Conservation (phyloP, 208 protist species). For the Borovskyia barvae region DNA sequence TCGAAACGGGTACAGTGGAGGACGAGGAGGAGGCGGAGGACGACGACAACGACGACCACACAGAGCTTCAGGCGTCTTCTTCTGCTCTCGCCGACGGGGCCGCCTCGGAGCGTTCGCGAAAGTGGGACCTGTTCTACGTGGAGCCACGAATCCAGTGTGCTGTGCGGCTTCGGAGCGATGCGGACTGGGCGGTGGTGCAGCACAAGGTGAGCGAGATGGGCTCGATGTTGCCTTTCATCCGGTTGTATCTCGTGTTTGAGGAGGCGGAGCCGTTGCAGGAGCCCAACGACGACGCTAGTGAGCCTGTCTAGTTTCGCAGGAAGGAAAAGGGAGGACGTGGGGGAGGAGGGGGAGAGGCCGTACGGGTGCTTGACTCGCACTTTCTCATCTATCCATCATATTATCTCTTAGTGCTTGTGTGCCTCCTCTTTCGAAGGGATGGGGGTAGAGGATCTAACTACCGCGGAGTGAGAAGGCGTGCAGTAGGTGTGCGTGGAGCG, state of each 20-base stretch:
- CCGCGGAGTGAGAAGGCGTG: too few species aligned
- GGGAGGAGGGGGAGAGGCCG: too few species aligned
- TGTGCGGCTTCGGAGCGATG: slow-evolving; percentile 34
- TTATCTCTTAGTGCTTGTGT: too few species aligned
- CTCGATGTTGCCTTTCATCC: slow-evolving; percentile 38
- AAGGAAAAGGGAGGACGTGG: not conserved
- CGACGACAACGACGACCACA: not conserved
- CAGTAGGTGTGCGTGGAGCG: too few species aligned
- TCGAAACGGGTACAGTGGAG: not conserved
- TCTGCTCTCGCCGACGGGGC: not conserved
- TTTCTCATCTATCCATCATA: too few species aligned
- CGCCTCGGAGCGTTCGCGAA: not conserved
- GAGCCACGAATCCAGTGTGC: slow-evolving; percentile 6
- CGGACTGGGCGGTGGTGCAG: slow-evolving; percentile 41
- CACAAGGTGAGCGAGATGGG: slow-evolving; percentile 14
- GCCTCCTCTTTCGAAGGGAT: too few species aligned
- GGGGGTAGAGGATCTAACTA: too few species aligned
- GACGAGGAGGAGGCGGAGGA: not conserved
- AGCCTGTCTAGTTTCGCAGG: too few species aligned
- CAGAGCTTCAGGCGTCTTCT: not conserved
- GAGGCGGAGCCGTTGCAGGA: slow-evolving; percentile 7
- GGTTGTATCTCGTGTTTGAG: slow-evolving; percentile 41
- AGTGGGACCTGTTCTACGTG: slow-evolving; percentile 24
- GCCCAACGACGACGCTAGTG: too few species aligned
- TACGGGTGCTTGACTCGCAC: too few species aligned